phyloP scores from a whole-genome alignment of 2,329 filamentous ascomycete genomes.

The Periglandula ipomoeae region DNA sequence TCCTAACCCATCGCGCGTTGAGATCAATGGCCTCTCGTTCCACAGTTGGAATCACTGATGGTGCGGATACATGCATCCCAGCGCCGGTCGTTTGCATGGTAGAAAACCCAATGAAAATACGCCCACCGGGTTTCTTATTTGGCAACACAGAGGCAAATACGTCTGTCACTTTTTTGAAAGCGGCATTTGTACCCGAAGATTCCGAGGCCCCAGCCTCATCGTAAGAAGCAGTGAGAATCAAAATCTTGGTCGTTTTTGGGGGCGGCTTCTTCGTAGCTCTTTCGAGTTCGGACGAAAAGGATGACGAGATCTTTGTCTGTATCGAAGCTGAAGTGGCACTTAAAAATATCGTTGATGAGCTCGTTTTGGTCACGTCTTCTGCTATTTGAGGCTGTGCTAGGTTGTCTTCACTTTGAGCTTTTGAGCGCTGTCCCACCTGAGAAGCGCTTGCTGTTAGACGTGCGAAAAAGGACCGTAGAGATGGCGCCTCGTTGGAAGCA shows the following conservation, averaged over 20 bases:
- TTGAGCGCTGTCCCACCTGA: slow-evolving; percentile 41
- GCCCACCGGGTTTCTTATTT: slow-evolving; percentile 69
- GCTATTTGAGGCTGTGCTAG: slow-evolving; percentile 51
- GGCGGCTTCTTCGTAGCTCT: slow-evolving; percentile 96
- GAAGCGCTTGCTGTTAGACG: slow-evolving; percentile 54
- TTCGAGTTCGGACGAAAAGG: slow-evolving; percentile 78
- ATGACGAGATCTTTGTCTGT: slow-evolving; percentile 61
- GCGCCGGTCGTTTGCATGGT: slow-evolving; percentile 95
- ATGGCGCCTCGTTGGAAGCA: slow-evolving; percentile 42
- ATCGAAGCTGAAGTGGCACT: slow-evolving; percentile 79
- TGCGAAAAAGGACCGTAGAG: slow-evolving; percentile 71
- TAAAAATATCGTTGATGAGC: slow-evolving; percentile 76
- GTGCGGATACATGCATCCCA: slow-evolving; percentile 88
- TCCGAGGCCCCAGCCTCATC: slow-evolving; percentile 66
- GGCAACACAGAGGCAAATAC: slow-evolving; percentile 88
- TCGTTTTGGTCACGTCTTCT: slow-evolving; percentile 62
- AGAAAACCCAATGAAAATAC: slow-evolving; percentile 95
- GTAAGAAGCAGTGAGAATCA: slow-evolving; percentile 85
- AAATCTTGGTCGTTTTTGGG: slow-evolving; percentile 75
- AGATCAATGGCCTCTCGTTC: slow-evolving; percentile 95
- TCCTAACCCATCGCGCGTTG: slow-evolving; percentile 88
- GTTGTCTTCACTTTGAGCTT: slow-evolving; percentile 53
- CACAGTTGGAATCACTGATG: slow-evolving; percentile 92
- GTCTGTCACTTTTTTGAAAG: slow-evolving; percentile 53
- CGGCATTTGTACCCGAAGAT: slow-evolving; percentile 31